Base-by-base conservation (phyloP, 2,329 filamentous ascomycete species). In the Claviceps humidiphila region DNA sequence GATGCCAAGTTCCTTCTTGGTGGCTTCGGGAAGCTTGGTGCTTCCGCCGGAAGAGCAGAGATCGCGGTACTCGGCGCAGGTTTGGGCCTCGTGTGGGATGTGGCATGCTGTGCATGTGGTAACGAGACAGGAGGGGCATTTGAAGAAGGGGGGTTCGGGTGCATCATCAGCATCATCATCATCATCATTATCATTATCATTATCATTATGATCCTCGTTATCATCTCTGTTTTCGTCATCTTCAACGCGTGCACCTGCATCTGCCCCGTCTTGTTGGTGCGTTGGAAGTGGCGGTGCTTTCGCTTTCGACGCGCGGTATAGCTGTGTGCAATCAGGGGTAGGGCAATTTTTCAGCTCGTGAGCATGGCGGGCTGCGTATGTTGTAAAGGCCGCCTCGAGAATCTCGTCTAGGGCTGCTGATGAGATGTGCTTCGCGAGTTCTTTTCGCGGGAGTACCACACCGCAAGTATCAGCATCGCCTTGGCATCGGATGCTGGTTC, bases 301-400 rank as follows among this genome's bases (percentile, higher is more conserved):
- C 30, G 30, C 30, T 17, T 49, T 51, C 16, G 54, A 54, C 38
- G 54, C 49, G 7, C 71, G 68, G 56, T 75, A 76, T 9, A 74
- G 58, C 17, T 66, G 64, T 5, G 56, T 60, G 52, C 73, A 76
- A 55, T 73, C 70, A 0, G 71, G 64, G 0, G 68, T 71, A 2
- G 71, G 68, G 50, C 73, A 76, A 55, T 66, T 67, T 4, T 60
- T 64, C 11, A 74, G 59, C 0, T 54, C 41, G 9, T 60, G 41
- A 1, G 66, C 65, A 34, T 64, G 60, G 4, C 55, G 61, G 5
- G 60, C 61, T 39, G 73, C 55, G 53, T 72, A 64, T 0, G 63
- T 58, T 3, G 56, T 52, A 50, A 72, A 69, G 0, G 69, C 69
- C 1, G 58, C 56, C n/a, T 66, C 54, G 4, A 73, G 61, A 2